Evolutionary conservation across 2,329 filamentous ascomycete species (phyloP).

Genomic region (Rhinocladiella similis): DNA sequence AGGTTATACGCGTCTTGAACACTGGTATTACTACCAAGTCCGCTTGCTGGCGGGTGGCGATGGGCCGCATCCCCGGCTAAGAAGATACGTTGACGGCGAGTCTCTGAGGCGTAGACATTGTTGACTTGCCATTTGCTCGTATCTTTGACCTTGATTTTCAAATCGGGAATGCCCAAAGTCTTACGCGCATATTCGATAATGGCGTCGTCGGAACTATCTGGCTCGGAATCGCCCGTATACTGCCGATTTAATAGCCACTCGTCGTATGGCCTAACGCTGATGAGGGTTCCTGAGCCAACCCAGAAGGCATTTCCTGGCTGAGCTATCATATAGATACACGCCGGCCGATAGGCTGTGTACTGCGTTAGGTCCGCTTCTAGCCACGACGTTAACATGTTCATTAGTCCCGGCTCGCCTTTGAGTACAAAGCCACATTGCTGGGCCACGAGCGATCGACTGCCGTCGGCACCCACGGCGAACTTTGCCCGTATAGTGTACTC

Average conservation of each 20-base stretch:
- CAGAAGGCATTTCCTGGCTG: slow-evolving; percentile 10
- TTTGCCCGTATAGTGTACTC: slow-evolving; percentile 7
- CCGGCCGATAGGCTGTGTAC: slow-evolving; percentile 8
- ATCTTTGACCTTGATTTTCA: slow-evolving; percentile 31
- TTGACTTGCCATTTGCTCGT: slow-evolving; percentile 31
- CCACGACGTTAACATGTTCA: slow-evolving; percentile 12
- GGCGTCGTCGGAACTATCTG: slow-evolving; percentile 3
- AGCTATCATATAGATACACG: slow-evolving; percentile 9
- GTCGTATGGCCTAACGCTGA: slow-evolving; percentile 36
- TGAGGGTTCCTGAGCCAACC: slow-evolving; percentile 30
- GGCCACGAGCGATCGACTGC: slow-evolving; percentile 3
- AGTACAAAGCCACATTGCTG: not conserved
- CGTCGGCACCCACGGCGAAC: slow-evolving; percentile 8
- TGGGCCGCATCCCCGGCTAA: slow-evolving; percentile 37
- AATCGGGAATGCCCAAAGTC: slow-evolving; percentile 32
- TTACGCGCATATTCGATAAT: slow-evolving; percentile 26
- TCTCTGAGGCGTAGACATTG: slow-evolving; percentile 30
- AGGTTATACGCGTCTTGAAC: slow-evolving; percentile 40
- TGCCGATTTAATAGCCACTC: slow-evolving; percentile 32
- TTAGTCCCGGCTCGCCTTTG: slow-evolving; percentile 6
- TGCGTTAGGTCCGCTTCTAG: slow-evolving; percentile 4
- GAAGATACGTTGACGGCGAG: slow-evolving; percentile 35
- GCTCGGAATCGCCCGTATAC: slow-evolving; percentile 5
- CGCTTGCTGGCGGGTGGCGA: slow-evolving; percentile 33
- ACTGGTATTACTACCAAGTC: slow-evolving; percentile 38